Evolutionary conservation across 164 flowering plant species (phyloP).

Genomic region (Umbellularia californica): DNA sequence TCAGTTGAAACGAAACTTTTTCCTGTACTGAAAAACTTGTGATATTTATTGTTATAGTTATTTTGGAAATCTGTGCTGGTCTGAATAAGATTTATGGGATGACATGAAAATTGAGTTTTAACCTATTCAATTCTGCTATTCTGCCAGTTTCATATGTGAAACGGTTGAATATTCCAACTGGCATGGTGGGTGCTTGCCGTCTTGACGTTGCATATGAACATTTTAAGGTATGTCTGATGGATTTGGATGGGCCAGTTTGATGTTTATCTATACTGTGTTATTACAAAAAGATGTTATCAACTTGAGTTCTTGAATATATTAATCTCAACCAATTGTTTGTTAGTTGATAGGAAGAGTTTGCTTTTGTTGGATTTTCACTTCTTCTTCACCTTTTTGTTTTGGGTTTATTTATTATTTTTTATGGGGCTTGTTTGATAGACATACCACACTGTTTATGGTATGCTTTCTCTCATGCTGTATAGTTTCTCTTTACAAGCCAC

Average conservation of each 20-base stretch:
- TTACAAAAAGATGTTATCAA: background rate
- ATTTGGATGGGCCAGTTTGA: background rate
- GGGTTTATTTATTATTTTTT: too few relatives aligned
- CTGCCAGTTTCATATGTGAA: conserved; percentile 79
- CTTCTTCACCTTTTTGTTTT: background rate
- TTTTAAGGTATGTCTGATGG: conserved; percentile 66
- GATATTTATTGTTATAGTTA: too few relatives aligned
- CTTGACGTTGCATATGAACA: conserved; percentile 95
- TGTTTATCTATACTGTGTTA: background rate
- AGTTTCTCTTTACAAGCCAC: too few relatives aligned
- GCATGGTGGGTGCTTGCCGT: conserved; percentile 93
- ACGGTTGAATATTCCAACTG: conserved; percentile 83
- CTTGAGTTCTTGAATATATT: background rate
- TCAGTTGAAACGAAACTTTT: too few relatives aligned
- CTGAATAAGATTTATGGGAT: background rate
- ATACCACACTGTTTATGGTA: too few relatives aligned
- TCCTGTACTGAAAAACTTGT: too few relatives aligned
- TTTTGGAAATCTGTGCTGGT: background rate
- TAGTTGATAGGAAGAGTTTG: background rate
- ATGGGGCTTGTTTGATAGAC: too few relatives aligned
- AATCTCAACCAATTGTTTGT: background rate
- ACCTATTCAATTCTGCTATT: conserved; percentile 5
- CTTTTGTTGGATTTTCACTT: background rate
- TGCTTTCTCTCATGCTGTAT: too few relatives aligned
- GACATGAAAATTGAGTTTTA: conserved; percentile 6